Evolutionary conservation across 805 yeast species (phyloP), one percentile per base, ranked within the genome.

Genomic region (Yarrowia osloensis): DNA sequence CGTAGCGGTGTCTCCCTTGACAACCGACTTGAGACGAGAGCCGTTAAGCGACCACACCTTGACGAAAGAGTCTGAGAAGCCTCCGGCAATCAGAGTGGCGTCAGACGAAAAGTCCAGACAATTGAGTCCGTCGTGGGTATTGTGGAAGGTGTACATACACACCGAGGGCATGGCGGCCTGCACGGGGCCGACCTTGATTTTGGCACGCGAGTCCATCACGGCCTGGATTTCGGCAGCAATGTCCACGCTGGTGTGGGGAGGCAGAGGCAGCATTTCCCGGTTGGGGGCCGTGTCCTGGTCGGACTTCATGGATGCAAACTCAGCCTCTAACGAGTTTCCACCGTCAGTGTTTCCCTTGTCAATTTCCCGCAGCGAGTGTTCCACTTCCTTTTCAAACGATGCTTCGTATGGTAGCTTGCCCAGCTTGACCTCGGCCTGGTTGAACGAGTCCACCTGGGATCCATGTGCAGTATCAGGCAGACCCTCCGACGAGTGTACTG

Each of bases 71-170:
- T 94, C 98, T 72, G 91, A 92, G 74, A 95, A 95, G 11, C 99
- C 98, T 37, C 93, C 97, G 2, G 98, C 98, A 33, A 91, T 88
- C 70, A 92, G 73, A 24, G 93, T 86, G 19, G 94, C 86, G 76
- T 94, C 98, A 65, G 88, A 90, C 73, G 94, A 91, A 80, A 94
- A 94, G 70, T 88, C 90, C 55, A 94, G 75, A 61, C 92, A 86
- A n/a, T 96, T 90, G 82, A 95, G 80, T 69, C 90, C 96, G 70
- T 89, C 88, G 75, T 91, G 88, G 12, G 98, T 90, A 78, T 95
- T 95, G 81, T 95, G 99, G 80, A 95, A 93, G 0, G 98, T 94
- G 80, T 95, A 95, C 97, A 94, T 91, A 77, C 98, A 95, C 39
- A 94, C 97, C 67, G 96, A 89, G 24, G 99, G 99, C 24, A 91